Percentiles rank a stretch among this genome's conserved stretches.
These are phyloP conservation scores for Nicotiana noctiflora DNA, from an alignment of 257 asterid species.

Conservation along the genomic window DNA sequence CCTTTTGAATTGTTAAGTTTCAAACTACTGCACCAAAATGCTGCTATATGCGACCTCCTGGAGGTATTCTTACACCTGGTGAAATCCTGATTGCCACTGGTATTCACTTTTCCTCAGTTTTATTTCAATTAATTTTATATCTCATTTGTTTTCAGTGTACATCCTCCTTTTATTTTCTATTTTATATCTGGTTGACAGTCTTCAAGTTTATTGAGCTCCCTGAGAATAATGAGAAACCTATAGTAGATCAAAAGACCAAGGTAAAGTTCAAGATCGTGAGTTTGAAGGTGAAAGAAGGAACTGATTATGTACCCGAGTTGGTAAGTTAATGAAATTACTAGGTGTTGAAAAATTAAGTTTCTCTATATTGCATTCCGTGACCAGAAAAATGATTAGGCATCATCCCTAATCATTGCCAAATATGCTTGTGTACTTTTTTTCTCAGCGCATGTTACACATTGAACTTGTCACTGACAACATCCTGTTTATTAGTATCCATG, in stretches of 20 bases:
- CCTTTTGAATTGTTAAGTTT: slow-evolving; percentile 29
- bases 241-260: slow-evolving; percentile 35
- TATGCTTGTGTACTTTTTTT: not conserved
- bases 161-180: not conserved
- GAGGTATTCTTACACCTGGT: slow-evolving; percentile 86
- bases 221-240: slow-evolving; percentile 39
- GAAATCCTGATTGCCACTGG: slow-evolving; percentile 81
- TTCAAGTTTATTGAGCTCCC: slow-evolving; percentile 50
- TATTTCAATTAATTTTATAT: not conserved
- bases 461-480: not conserved
- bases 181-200: slow-evolving; percentile 19
- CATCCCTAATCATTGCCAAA: not conserved
- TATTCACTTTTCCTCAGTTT: slow-evolving; percentile 18
- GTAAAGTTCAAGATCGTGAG: slow-evolving; percentile 51
- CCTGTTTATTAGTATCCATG: not conserved
- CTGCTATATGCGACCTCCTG: slow-evolving; percentile 95
- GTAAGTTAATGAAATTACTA: slow-evolving; percentile 21
- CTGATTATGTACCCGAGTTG: slow-evolving; percentile 45
- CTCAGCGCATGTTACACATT: not conserved
- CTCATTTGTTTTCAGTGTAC: not conserved
- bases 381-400: not conserved
- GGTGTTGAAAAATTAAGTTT: not conserved
- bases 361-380: not conserved
- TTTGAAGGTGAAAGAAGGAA: slow-evolving; percentile 35
- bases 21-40: slow-evolving; percentile 97